Conservation (phyloP, 257 asterid species). For the Hygrophila difformis region DNA sequence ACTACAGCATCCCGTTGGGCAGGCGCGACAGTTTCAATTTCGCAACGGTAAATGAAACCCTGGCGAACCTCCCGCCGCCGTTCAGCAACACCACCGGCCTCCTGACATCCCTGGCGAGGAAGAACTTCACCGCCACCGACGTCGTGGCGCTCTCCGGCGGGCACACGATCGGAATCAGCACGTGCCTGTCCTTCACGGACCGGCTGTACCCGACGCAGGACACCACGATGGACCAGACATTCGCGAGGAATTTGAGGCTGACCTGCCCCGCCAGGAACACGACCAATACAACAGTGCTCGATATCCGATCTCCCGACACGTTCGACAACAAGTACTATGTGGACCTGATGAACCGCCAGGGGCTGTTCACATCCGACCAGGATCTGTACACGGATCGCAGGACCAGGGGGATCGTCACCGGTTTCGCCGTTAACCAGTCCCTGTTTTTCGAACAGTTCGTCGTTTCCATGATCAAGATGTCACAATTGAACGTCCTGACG, state of each 20-base stretch:
- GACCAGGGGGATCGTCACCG: slow-evolving; percentile 38
- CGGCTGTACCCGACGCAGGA: slow-evolving; percentile 75
- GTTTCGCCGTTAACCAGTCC: slow-evolving; percentile 39
- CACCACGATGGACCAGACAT: slow-evolving; percentile 44
- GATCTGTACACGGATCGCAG: slow-evolving; percentile 53
- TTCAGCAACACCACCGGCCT: slow-evolving; percentile 37
- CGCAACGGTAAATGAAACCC: slow-evolving; percentile 33
- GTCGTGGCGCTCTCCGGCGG: slow-evolving; percentile 80
- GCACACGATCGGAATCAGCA: slow-evolving; percentile 66
- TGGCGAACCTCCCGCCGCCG: slow-evolving; percentile 59
- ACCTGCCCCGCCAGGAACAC: slow-evolving; percentile 40
- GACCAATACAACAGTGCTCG: slow-evolving; percentile 37
- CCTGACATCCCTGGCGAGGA: slow-evolving; percentile 36
- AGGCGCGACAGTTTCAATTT: slow-evolving; percentile 43
- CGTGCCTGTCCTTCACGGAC: slow-evolving; percentile 45
- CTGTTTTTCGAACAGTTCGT: slow-evolving; percentile 44
- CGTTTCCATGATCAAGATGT: slow-evolving; percentile 46
- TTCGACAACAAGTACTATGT: slow-evolving; percentile 66
- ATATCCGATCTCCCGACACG: slow-evolving; percentile 37
- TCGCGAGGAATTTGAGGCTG: slow-evolving; percentile 33
- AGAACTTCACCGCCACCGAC: slow-evolving; percentile 44
- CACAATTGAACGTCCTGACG: slow-evolving; percentile 56
- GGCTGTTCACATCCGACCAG: slow-evolving; percentile 68
- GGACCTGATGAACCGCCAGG: slow-evolving; percentile 60
- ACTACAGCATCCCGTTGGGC: slow-evolving; percentile 47